A percentile compares a stretch with the other conserved stretches of the same genome.
These are phyloP conservation scores for Syzygium oleosum DNA, from an alignment of 345 rosid genomes.

Conservation along the genomic window DNA sequence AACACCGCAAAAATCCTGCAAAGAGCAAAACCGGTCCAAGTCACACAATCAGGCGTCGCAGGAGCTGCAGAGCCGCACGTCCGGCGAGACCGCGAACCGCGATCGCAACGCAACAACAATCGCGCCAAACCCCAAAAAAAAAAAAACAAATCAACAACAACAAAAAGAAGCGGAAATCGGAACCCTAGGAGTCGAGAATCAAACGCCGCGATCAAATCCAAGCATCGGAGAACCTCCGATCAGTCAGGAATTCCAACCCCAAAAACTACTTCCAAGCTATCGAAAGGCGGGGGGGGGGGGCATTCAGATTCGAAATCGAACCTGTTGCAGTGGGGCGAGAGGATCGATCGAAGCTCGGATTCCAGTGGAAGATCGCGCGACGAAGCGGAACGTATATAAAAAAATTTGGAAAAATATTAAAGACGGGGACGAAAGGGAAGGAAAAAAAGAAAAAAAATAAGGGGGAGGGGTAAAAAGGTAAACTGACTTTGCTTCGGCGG, in stretches of 20 bases:
- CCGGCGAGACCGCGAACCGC: neutral
- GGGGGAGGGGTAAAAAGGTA: neutral
- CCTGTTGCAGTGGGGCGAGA: neutral
- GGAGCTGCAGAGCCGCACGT: neutral
- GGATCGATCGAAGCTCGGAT: neutral
- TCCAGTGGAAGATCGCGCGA: neutral
- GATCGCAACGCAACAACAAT: neutral
- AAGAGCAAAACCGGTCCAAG: neutral
- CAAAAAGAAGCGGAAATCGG: neutral
- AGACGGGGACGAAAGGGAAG: neutral
- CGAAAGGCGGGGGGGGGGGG: neutral
- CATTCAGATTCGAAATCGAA: neutral
- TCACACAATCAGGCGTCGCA: neutral
- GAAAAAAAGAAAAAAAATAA: neutral
- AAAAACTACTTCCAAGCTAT: neutral
- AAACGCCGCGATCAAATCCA: neutral
- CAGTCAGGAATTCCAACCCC: neutral
- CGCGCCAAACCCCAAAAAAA: neutral
- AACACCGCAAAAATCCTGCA: neutral
- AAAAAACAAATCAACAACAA: neutral
- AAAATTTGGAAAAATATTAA: neutral
- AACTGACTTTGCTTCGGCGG: slow-evolving; percentile 13
- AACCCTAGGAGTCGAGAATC: neutral
- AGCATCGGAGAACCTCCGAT: neutral
- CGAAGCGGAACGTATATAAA: neutral